A percentile compares a stretch with the other conserved stretches of the same genome.
phyloP scores from a whole-genome alignment of 208 protist genomes.

The Leishmania arabica region DNA sequence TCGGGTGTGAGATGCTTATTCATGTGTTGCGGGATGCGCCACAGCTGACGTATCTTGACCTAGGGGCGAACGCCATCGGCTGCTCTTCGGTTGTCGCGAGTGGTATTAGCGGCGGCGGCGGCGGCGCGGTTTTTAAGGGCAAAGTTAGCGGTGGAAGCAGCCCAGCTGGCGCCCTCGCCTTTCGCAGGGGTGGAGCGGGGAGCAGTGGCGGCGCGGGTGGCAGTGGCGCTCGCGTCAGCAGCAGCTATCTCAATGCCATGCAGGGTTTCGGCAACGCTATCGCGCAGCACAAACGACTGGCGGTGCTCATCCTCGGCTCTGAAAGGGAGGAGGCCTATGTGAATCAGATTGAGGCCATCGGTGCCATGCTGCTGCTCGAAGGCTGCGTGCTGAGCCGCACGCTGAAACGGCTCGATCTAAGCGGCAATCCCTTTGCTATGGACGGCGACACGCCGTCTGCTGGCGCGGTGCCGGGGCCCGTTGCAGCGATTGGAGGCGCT shows the following conservation, averaged over 20 bases:
- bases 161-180: neutral
- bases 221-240: conserved; percentile 12
- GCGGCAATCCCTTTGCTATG: conserved; percentile 58
- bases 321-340: conserved; percentile 62
- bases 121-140: neutral
- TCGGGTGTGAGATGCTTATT: conserved; percentile 73
- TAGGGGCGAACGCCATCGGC: conserved; percentile 85
- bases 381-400: conserved; percentile 73
- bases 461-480: neutral
- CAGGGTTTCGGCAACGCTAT: conserved; percentile 63
- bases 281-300: conserved; percentile 68
- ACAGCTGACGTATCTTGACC: conserved; percentile 70
- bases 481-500: neutral
- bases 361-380: conserved; percentile 69
- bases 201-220: neutral
- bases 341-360: conserved; percentile 67
- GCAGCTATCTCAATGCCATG: conserved; percentile 45
- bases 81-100: conserved; percentile 11
- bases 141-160: neutral
- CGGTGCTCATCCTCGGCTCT: conserved; percentile 76
- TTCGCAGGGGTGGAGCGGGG: neutral
- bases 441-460: neutral
- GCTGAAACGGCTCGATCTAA: conserved; percentile 73
- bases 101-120: neutral
- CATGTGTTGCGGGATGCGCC: conserved; percentile 76